phyloP scores from a whole-genome alignment of 75 land plant species.

The Cupressus sempervirens region DNA sequence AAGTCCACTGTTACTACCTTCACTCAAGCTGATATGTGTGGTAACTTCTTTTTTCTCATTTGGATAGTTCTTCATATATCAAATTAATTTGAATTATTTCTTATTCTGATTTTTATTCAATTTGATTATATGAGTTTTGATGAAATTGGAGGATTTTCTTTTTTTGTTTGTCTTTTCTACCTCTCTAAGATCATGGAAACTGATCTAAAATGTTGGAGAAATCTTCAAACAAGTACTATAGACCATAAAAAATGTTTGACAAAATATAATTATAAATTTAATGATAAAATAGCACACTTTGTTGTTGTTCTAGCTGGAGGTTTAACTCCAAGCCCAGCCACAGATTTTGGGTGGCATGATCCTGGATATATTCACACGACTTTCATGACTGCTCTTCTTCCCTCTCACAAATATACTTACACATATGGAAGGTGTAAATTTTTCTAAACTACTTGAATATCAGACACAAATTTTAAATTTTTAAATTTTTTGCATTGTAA shows the following conservation, averaged over 20 bases:
- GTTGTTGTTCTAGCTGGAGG: conserved; percentile 8
- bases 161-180: too few relatives aligned
- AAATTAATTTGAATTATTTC: too few relatives aligned
- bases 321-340: conserved; percentile 51
- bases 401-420: conserved; percentile 53
- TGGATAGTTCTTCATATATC: too few relatives aligned
- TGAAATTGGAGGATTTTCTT: too few relatives aligned
- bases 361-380: conserved; percentile 88
- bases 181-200: too few relatives aligned
- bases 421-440: conserved; percentile 73
- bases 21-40: conserved; percentile 64
- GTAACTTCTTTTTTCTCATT: conserved; percentile 13
- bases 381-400: conserved; percentile 64
- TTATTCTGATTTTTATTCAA: too few relatives aligned
- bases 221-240: too few relatives aligned
- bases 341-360: conserved; percentile 93
- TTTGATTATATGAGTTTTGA: too few relatives aligned
- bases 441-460: not conserved
- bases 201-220: too few relatives aligned
- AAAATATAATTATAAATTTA: not conserved
- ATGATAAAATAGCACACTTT: not conserved
- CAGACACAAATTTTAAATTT: not conserved
- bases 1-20: conserved; percentile 55
- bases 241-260: not conserved
- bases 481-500: too few relatives aligned